Evolutionary conservation across 306 rosid species (phyloP), one percentile per base, ranked within the genome.

Genomic region (Ammopiptanthus mongolicus): DNA sequence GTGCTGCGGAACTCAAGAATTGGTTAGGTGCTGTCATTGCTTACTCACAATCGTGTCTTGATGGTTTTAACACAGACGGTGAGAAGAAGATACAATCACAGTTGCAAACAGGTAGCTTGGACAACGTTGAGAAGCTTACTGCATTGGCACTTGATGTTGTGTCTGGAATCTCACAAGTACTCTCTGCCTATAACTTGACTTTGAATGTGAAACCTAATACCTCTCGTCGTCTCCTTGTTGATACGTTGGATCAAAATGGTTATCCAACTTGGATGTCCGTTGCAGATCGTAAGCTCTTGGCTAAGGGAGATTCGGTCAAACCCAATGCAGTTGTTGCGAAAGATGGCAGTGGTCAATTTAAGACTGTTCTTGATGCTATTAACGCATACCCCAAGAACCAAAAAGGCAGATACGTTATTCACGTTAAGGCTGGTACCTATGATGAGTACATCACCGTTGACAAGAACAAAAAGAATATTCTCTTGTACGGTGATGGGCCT

Each of bases 271-370:
- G 98, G 97, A 18, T 93, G 56, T 21, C 90, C 0, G 25, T 19
- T 8, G 5, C 78, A 0, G 96, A 91, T 57, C 82, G 97, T 2
- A 88, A 78, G 82, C 86, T 93, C 2, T 69, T 93, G 75, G 87
- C 87, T 0, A 22, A 29, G 0, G 80, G 80, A 3, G 50, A 4
- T 8, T 0, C 57, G 0, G 0, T 31, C 15, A 0, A 61, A 9
- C 92, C 97, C 6, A 81, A 91, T 29, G 96, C 66, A 0, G 87
- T 93, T 14, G 98, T 91, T 18, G 97, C 98, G 1, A 80, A 93
- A 69, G 98, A 93, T 53, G 96, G 97, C 0, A 88, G 91, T n/a
- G 97, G 96, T 1, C 76, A 87, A 12, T 93, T n/a, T 68, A 91
- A 81, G 17, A 89, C 80, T 29, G 82, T 93, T 50, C 63, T 64